These are phyloP conservation scores for Eragrostis nindensis DNA, from an alignment of 176 grass and related monocot species.

Conservation along the genomic window DNA sequence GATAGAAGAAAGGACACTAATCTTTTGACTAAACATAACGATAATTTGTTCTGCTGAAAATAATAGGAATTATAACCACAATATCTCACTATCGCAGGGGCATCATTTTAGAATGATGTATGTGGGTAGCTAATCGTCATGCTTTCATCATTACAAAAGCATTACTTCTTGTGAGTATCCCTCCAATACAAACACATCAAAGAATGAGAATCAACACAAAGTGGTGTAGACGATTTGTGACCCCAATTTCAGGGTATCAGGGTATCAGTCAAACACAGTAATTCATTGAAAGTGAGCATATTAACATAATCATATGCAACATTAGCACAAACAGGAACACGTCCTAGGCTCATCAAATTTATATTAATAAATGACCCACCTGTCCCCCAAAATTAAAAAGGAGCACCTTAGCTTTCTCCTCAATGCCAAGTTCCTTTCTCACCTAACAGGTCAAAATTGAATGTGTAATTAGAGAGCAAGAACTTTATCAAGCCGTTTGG, in stretches of 20 bases:
- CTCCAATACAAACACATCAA: background rate
- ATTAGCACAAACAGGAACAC: slow-evolving; percentile 10
- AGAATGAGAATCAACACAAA: slow-evolving; percentile 20
- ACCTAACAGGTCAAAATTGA: slow-evolving; percentile 56
- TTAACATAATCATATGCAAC: slow-evolving; percentile 13
- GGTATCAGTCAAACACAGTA: background rate
- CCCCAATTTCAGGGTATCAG: background rate
- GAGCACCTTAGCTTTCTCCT: slow-evolving; percentile 81
- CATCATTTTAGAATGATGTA: slow-evolving; percentile 14
- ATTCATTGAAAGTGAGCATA: background rate
- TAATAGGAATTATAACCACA: slow-evolving; percentile 13
- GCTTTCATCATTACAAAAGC: background rate
- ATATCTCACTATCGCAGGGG: background rate
- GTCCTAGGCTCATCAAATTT: slow-evolving; percentile 15
- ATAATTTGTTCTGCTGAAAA: background rate
- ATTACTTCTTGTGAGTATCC: slow-evolving; percentile 5
- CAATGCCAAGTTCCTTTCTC: slow-evolving; percentile 80
- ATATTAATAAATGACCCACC: slow-evolving; percentile 42
- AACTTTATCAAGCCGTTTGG: background rate
- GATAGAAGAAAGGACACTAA: background rate
- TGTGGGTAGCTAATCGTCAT: background rate
- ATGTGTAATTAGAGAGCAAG: slow-evolving; percentile 36
- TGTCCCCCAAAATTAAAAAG: slow-evolving; percentile 99
- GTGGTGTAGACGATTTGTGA: background rate
- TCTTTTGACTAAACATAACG: slow-evolving; percentile 19